Conservation (phyloP, 23 red algal species). For the Agarophyton chilense region DNA sequence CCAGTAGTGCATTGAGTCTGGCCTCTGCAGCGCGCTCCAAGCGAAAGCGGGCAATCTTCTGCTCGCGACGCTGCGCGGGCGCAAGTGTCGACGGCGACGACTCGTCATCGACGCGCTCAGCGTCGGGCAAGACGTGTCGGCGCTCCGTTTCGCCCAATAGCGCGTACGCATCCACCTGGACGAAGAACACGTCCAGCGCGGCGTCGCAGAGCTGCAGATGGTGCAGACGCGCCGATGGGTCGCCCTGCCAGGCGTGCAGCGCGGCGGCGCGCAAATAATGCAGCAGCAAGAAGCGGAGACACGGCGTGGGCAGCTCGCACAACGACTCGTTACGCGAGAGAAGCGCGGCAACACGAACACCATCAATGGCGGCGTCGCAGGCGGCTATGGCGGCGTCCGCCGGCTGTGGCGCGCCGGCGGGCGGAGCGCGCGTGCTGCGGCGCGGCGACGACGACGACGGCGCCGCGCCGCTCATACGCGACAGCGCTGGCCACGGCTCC, state of each 20-base stretch:
- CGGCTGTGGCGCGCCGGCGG: background rate
- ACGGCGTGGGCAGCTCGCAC: slow-evolving; percentile 58
- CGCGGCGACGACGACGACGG: background rate
- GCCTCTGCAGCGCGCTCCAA: slow-evolving; percentile 50
- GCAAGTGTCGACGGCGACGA: slow-evolving; percentile 19
- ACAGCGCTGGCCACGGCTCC: slow-evolving; percentile 33
- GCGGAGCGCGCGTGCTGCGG: background rate
- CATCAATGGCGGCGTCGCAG: background rate
- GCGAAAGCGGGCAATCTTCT: slow-evolving; percentile 63
- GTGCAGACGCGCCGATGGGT: background rate
- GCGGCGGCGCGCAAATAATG: slow-evolving; percentile 46
- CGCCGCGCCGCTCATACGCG: background rate
- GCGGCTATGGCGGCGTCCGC: slow-evolving; percentile 3
- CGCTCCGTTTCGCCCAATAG: slow-evolving; percentile 36
- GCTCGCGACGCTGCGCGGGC: slow-evolving; percentile 50
- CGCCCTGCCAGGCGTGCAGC: slow-evolving; percentile 22
- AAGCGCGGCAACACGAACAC: background rate
- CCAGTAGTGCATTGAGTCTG: slow-evolving; percentile 23
- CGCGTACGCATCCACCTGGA: slow-evolving; percentile 12
- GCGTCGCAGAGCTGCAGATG: slow-evolving; percentile 16
- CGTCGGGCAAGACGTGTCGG: slow-evolving; percentile 21
- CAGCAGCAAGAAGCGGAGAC: slow-evolving; percentile 43
- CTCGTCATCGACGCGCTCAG: too few species aligned
- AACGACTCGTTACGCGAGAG: slow-evolving; percentile 63
- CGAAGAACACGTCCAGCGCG: slow-evolving; percentile 43